A percentile compares a stretch with the other conserved stretches of the same genome.
These are phyloP conservation scores for Vanrija sp. DNA, from an alignment of 1,284 basidiomycete species.

Conservation along the genomic window DNA sequence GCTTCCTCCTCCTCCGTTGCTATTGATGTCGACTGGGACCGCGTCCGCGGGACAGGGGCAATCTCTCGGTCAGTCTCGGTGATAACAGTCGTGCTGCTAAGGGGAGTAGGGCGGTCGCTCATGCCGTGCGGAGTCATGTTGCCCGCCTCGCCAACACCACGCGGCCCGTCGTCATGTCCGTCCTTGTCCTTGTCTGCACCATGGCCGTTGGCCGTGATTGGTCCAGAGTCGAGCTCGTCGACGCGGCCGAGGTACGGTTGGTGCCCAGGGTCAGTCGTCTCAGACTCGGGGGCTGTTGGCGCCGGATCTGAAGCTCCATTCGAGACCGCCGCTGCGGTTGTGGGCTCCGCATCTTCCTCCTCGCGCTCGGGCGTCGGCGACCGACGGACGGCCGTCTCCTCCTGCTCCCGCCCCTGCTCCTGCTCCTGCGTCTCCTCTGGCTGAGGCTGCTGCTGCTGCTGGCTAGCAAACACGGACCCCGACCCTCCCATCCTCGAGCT, in stretches of 20 bases:
- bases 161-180: not conserved
- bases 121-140: slow-evolving; percentile 47
- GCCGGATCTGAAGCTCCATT: not conserved
- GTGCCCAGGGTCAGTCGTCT: slow-evolving; percentile 26
- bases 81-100: slow-evolving; percentile 43
- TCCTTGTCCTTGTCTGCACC: not conserved
- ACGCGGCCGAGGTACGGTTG: slow-evolving; percentile 47
- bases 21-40: not conserved
- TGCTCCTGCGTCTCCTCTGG: not conserved
- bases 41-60: slow-evolving; percentile 32
- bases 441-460: slow-evolving; percentile 7
- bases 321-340: not conserved
- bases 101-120: slow-evolving; percentile 43
- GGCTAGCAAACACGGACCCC: not conserved
- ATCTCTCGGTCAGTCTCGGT: slow-evolving; percentile 28
- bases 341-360: slow-evolving; percentile 24
- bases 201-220: slow-evolving; percentile 22
- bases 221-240: slow-evolving; percentile 50
- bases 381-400: slow-evolving; percentile 9
- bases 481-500: slow-evolving; percentile 1
- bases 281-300: no score
- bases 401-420: not conserved
- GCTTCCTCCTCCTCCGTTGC: not conserved
- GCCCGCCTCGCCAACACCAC: slow-evolving; percentile 21
- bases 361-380: slow-evolving; percentile 43